Base-by-base conservation (phyloP, 768 basidiomycete genomes). In the Lentinus tigrinus region DNA sequence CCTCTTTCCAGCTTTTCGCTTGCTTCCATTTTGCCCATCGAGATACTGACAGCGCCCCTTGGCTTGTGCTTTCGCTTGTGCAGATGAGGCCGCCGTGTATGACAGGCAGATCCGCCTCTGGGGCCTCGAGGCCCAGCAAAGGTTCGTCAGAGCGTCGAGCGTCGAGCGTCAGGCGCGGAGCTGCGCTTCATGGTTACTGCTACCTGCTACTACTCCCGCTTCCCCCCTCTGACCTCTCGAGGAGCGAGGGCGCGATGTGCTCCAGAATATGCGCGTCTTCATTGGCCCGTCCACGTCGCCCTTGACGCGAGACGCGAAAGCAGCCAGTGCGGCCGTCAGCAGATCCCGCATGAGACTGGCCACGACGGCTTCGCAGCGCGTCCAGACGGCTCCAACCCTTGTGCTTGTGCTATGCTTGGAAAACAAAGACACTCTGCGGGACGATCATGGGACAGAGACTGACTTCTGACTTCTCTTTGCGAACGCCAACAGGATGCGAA, bases 71-170 rank as follows among this genome's bases (percentile, higher is more conserved):
- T 21, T 46, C 26, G 28, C 24, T 17, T 42, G 38, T 51, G 54
- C 57, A 84, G 82, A 84, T 66, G 82, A 88, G 64, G 86, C 84
- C n/a, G 92, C 90, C 14, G 81, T 97, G 24, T 97, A 98, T 72
- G 97, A 98, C 72, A 87, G 96, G 26, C 95, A 98, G 73, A 97
- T 98, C 77, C 85, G 96, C 28, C 75, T 98, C 65, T 99, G 97
- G 97, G 97, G 97, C 44, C 84, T 98, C 40, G 97, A 98, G 71
- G 97, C 97, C 36, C 97, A 99, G 71, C 93, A 97, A 74, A 83
- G 89, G 95, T 92, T 65, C 59, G 77, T 66, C n/a, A n/a, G 61
- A 7, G 31, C 7, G 6, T 31, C 31, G 31, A 7, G 31, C 7
- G 6, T 31, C 31, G 31, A 31, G 31, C 11, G 31, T 31, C 31